Evolutionary conservation across 257 asterid genomes (phyloP), one percentile per base, ranked within the genome.

Genomic region (Verbena officinalis): DNA sequence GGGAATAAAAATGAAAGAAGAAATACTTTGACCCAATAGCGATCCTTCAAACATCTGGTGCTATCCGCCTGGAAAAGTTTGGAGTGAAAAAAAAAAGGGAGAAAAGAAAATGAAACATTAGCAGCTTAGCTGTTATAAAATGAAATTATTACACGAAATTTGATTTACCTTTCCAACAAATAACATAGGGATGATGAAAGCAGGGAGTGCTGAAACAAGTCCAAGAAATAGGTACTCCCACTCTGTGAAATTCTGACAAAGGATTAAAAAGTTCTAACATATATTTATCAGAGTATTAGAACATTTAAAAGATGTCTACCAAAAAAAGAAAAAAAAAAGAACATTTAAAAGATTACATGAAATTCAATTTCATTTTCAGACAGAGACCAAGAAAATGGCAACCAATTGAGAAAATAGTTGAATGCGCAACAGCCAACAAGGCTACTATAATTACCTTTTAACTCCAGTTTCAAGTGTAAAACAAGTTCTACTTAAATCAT

Each of bases 21-120:
- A 74, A 94, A 79, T 80, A 74, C 97, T 86, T 93, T 90, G 2
- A 90, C 95, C 97, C 97, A 90, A 54, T 87, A 90, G 48, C 97
- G 94, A 55, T 84, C 89, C 75, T 81, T 85, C 94, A 82, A 87
- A 67, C 67, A 24, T 44, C 77, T 16, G 50, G 44, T 49, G 22
- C 73, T 52, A 79, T 92, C 98, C 38, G 93, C 96, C 97, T 89
- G 87, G 69, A 77, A 75, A 68, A 55, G 56, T 10, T 56, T 46
- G 9, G 33, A 54, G 42, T 60, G 21, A 51, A 48, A 45, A 54
- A 27, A 42, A 49, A 30, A 61, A n/a, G 54, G 45, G 55, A 54
- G 55, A 61, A 38, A 23, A 33, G 65, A 54, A 15, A 33, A 9
- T 17, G n/a, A 50, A 49, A 12, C 14, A 49, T 5, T 17, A 22